Conservation (phyloP, 2,329 filamentous ascomycete genomes). For the Onygenales sp. region DNA sequence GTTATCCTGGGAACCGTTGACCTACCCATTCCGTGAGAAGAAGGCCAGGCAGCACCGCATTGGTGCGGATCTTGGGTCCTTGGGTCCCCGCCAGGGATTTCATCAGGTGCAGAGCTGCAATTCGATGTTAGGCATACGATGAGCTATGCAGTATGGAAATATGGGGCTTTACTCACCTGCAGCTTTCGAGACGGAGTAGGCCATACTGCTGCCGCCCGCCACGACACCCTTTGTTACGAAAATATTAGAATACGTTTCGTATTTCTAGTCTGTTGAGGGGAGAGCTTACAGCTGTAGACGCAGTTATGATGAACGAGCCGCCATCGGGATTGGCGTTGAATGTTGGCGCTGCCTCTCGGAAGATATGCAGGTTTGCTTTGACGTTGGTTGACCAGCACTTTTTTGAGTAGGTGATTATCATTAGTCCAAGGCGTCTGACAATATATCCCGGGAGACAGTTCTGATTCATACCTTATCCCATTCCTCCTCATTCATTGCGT, state of each 20-base stretch:
- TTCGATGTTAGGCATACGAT: slow-evolving; percentile 1
- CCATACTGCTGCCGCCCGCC: slow-evolving; percentile 50
- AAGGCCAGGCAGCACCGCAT: slow-evolving; percentile 56
- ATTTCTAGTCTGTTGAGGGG: not conserved
- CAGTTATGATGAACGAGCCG: slow-evolving; percentile 54
- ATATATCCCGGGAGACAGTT: not conserved
- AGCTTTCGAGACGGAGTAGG: slow-evolving; percentile 70
- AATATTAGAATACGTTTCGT: not conserved
- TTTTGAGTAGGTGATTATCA: not conserved
- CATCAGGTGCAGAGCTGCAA: slow-evolving; percentile 51
- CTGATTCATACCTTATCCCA: slow-evolving; percentile 50
- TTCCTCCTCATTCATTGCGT: slow-evolving; percentile 50
- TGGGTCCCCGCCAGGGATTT: slow-evolving; percentile 55
- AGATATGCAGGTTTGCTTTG: slow-evolving; percentile 43
- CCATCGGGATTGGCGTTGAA: slow-evolving; percentile 55
- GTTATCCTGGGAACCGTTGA: not conserved
- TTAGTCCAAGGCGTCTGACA: not conserved
- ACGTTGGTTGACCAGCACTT: slow-evolving; percentile 57
- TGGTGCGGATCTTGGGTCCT: slow-evolving; percentile 53
- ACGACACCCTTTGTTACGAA: slow-evolving; percentile 32
- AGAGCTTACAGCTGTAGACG: slow-evolving; percentile 46
- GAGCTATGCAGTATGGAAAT: not conserved
- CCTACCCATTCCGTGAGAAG: slow-evolving; percentile 59
- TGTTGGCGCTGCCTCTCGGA: slow-evolving; percentile 48
- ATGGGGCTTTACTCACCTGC: slow-evolving; percentile 41